These are phyloP conservation scores for Backusella morwellensis DNA, from an alignment of 192 early-diverging fungal genomes.

Conservation along the genomic window DNA sequence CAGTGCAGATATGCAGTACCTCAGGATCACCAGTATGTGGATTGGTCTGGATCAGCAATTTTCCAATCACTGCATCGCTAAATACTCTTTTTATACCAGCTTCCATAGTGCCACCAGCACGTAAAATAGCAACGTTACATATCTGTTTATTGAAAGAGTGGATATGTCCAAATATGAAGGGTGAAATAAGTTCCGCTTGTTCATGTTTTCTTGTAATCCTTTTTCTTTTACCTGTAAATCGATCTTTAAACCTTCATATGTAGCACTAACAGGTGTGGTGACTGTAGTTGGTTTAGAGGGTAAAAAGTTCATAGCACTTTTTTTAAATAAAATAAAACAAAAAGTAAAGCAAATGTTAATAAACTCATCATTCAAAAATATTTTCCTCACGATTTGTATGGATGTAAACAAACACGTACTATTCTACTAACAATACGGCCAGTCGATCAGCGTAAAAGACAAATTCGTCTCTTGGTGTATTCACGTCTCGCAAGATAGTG, in stretches of 20 bases:
- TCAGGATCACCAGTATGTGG: constrained; percentile 77
- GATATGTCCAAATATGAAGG: not conserved
- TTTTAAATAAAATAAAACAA: not conserved
- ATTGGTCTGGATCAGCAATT: constrained; percentile 88
- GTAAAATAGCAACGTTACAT: constrained; percentile 81
- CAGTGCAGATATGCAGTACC: constrained; percentile 10
- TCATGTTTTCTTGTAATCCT: not conserved
- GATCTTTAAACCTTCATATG: constrained; percentile 17
- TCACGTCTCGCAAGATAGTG: constrained; percentile 76
- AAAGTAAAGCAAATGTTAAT: not conserved
- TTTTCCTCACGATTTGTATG: not conserved
- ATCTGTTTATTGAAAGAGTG: constrained; percentile 35
- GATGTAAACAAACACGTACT: constrained; percentile 37
- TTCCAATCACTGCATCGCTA: constrained; percentile 81
- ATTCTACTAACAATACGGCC: constrained; percentile 83
- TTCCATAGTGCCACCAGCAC: constrained; percentile 92
- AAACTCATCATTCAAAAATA: too few species aligned
- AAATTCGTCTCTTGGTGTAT: constrained; percentile 79
- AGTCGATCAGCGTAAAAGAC: constrained; percentile 93
- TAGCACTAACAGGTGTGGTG: constrained; percentile 17
- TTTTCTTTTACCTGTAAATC: constrained; percentile 14
- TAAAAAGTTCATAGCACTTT: constrained; percentile 23
- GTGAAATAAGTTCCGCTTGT: not conserved
- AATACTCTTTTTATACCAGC: constrained; percentile 77
- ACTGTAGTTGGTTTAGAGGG: constrained; percentile 12